Percentiles rank a stretch among this genome's conserved stretches.
Conservation (phyloP, 1,139 yeast species). For the Scheffersomyces lignicola region DNA sequence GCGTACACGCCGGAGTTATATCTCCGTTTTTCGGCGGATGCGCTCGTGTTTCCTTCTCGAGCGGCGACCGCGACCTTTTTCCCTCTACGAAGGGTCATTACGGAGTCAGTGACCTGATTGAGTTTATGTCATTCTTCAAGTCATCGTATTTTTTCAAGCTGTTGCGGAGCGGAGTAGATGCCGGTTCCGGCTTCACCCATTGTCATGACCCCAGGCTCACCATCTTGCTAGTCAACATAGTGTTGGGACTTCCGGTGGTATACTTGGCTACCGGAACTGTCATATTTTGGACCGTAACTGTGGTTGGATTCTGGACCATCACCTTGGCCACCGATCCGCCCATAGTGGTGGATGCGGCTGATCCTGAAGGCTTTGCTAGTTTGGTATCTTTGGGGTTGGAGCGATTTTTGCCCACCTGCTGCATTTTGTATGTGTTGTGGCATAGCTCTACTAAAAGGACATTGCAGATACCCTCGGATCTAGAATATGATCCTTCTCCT, state of each 20-base stretch:
- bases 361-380: slow-evolving; percentile 54
- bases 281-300: slow-evolving; percentile 60
- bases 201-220: slow-evolving; percentile 68
- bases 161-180: slow-evolving; percentile 17
- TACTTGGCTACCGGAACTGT: slow-evolving; percentile 54
- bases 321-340: slow-evolving; percentile 86
- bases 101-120: slow-evolving; percentile 57
- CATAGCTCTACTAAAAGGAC: slow-evolving; percentile 46
- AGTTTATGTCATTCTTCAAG: slow-evolving; percentile 73
- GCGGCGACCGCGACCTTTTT: slow-evolving; percentile 55
- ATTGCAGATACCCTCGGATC: slow-evolving; percentile 16
- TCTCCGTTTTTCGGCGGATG: slow-evolving; percentile 82
- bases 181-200: slow-evolving; percentile 30
- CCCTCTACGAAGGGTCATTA: slow-evolving; percentile 45
- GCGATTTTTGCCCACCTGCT: slow-evolving; percentile 72
- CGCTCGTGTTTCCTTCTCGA: slow-evolving; percentile 57
- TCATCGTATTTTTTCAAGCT: slow-evolving; percentile 62
- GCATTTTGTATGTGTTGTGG: slow-evolving; percentile 77
- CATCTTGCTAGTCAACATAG: slow-evolving; percentile 56
- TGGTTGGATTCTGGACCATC: slow-evolving; percentile 88
- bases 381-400: slow-evolving; percentile 71
- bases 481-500: slow-evolving; percentile 33
- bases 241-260: slow-evolving; percentile 61
- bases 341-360: slow-evolving; percentile 51
- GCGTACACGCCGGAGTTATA: slow-evolving; percentile 78